These are phyloP conservation scores for Aureobasidium lini DNA, from an alignment of 2,329 filamentous ascomycete genomes.

Conservation along the genomic window DNA sequence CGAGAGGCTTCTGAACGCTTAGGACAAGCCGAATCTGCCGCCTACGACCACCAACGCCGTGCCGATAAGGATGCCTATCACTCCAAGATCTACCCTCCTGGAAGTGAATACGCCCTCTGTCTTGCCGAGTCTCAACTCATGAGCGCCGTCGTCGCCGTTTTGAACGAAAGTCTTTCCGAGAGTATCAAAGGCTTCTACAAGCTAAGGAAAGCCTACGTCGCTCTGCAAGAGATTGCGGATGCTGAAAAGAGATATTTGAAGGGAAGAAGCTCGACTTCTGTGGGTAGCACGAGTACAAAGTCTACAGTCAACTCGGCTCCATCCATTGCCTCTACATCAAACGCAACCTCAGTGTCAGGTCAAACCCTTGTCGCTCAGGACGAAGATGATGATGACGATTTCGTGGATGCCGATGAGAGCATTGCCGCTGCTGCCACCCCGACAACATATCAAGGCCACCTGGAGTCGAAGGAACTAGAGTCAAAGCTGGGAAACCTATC, in stretches of 20 bases:
- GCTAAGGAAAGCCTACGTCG: constrained; percentile 77
- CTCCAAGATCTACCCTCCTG: constrained; percentile 66
- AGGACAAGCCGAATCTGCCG: constrained; percentile 65
- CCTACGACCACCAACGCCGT: constrained; percentile 68
- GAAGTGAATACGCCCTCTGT: constrained; percentile 79
- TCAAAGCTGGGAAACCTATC: constrained; percentile 18
- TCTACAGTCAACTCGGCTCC: neutral
- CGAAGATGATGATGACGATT: constrained; percentile 42
- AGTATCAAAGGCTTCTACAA: constrained; percentile 89
- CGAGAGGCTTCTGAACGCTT: constrained; percentile 69
- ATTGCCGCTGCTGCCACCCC: constrained; percentile 40
- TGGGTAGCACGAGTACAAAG: neutral
- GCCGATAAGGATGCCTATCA: constrained; percentile 59
- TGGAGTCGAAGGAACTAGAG: constrained; percentile 26
- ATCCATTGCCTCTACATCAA: neutral
- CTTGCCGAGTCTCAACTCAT: constrained; percentile 83
- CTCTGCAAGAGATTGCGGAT: constrained; percentile 70
- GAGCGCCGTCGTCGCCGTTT: constrained; percentile 76
- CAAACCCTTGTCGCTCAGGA: constrained; percentile 20
- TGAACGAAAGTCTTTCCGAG: constrained; percentile 90
- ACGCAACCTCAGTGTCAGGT: neutral
- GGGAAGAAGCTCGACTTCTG: constrained; percentile 23
- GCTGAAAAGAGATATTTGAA: constrained; percentile 58
- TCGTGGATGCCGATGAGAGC: constrained; percentile 50
- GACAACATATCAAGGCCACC: constrained; percentile 40